A percentile compares a stretch with the other conserved stretches of the same genome.
These are phyloP conservation scores for Lodderomyces theae DNA, from an alignment of 1,139 yeast species.

Conservation along the genomic window DNA sequence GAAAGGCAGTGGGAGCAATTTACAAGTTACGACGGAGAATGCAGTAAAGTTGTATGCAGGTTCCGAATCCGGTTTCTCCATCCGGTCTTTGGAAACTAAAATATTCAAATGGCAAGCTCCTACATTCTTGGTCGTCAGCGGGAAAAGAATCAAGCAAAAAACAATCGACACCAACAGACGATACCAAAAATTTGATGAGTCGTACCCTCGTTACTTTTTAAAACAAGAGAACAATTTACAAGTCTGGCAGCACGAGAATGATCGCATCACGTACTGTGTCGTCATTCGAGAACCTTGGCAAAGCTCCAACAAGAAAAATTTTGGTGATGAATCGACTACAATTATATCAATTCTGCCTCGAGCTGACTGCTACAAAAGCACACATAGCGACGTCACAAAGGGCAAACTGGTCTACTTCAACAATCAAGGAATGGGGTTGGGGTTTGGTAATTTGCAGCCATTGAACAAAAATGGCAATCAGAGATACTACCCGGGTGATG, in stretches of 20 bases:
- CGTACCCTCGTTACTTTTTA: constrained; percentile 49
- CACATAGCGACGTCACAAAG: constrained; percentile 26
- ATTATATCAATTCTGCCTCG: constrained; percentile 67
- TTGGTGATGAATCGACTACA: constrained; percentile 58
- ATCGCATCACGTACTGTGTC: constrained; percentile 57
- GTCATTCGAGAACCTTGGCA: constrained; percentile 73
- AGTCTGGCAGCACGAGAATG: constrained; percentile 36
- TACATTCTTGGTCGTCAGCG: constrained; percentile 66
- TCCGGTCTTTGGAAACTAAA: constrained; percentile 79
- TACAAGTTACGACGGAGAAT: constrained; percentile 34
- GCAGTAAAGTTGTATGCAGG: constrained; percentile 70
- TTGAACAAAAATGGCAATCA: constrained; percentile 41
- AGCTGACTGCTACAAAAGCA: constrained; percentile 52
- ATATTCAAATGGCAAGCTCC: constrained; percentile 93
- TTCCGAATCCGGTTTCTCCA: constrained; percentile 76
- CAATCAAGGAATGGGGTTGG: constrained; percentile 73
- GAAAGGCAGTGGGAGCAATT: constrained; percentile 17
- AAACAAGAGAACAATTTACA: constrained; percentile 28
- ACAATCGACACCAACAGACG: constrained; percentile 44
- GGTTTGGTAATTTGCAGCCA: constrained; percentile 73
- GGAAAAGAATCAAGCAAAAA: constrained; percentile 49
- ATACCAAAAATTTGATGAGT: constrained; percentile 48
- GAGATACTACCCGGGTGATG: constrained; percentile 57
- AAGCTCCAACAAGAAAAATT: constrained; percentile 64
- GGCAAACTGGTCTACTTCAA: constrained; percentile 57